phyloP scores from a whole-genome alignment of 2,329 filamentous ascomycete genomes.

The Fusarium abutilonis region DNA sequence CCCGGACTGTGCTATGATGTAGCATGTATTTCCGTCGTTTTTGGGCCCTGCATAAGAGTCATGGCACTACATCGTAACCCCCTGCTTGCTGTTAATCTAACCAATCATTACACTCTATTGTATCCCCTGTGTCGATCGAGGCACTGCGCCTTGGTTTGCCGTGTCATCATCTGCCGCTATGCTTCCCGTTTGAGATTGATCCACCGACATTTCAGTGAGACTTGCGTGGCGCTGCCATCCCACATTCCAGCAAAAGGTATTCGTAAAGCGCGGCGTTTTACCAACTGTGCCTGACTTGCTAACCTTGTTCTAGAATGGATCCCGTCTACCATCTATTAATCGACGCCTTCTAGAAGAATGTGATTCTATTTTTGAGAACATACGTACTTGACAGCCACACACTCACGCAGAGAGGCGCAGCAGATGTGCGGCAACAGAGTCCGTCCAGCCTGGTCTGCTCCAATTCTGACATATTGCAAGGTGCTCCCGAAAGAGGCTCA shows the following conservation, averaged over 20 bases:
- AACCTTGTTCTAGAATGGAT: neutral
- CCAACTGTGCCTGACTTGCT: slow-evolving; percentile 1
- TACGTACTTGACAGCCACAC: slow-evolving; percentile 12
- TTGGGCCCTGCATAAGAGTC: slow-evolving; percentile 13
- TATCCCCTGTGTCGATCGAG: slow-evolving; percentile 26
- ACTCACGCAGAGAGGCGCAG: slow-evolving; percentile 2
- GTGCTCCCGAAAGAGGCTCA: neutral
- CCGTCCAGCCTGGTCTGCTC: neutral
- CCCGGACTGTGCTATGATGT: slow-evolving; percentile 1
- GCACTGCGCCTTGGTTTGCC: slow-evolving; percentile 28
- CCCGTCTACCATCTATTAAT: neutral
- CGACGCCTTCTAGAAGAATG: neutral
- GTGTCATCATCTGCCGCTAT: slow-evolving; percentile 31
- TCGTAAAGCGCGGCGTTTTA: neutral
- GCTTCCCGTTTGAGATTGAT: neutral
- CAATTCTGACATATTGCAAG: neutral
- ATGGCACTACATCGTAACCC: slow-evolving; percentile 24
- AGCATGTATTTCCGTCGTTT: neutral
- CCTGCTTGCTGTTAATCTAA: neutral
- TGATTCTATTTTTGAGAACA: slow-evolving; percentile 27
- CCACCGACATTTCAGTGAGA: slow-evolving; percentile 16
- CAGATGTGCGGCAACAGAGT: slow-evolving; percentile 13
- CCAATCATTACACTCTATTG: slow-evolving; percentile 1
- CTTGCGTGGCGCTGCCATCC: slow-evolving; percentile 9
- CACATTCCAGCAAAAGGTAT: slow-evolving; percentile 15